Conservation (phyloP, 176 grass and related monocot genomes). For the Chloris gayana region DNA sequence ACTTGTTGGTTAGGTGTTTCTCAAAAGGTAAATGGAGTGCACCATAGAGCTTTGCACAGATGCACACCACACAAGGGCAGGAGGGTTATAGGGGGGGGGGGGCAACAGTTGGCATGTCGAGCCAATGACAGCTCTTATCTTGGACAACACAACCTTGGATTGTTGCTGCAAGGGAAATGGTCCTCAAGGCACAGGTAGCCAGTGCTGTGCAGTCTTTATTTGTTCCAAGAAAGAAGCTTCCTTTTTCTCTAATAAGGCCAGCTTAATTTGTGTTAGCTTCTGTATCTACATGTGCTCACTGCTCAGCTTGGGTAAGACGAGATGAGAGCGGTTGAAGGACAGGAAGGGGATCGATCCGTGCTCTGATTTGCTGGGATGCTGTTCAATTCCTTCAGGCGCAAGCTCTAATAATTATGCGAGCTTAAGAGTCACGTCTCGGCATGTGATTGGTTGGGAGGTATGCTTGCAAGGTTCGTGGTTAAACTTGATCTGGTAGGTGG, state of each 20-base stretch:
- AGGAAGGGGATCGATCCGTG: conserved; percentile 24
- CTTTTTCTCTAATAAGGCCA: conserved; percentile 29
- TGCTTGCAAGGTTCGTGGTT: conserved; percentile 20
- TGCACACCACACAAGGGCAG: conserved; percentile 34
- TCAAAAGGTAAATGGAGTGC: conserved; percentile 47
- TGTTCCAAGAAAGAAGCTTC: conserved; percentile 59
- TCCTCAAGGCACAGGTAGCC: conserved; percentile 40
- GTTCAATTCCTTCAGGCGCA: conserved; percentile 50
- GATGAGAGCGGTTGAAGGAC: not conserved
- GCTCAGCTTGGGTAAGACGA: not conserved
- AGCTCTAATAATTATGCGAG: conserved; percentile 49
- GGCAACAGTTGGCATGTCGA: conserved; percentile 45
- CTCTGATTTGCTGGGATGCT: conserved; percentile 46
- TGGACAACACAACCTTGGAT: conserved; percentile 47
- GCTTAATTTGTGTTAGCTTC: conserved; percentile 31
- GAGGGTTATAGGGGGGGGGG: conserved; percentile 44
- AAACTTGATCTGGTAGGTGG: conserved; percentile 32
- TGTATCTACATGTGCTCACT: not conserved
- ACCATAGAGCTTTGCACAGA: conserved; percentile 53
- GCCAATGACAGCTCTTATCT: conserved; percentile 39
- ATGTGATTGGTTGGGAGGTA: conserved; percentile 34
- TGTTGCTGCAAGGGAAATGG: conserved; percentile 50
- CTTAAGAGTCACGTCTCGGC: conserved; percentile 46
- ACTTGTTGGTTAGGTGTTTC: conserved; percentile 50
- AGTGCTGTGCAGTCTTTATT: conserved; percentile 31